These are phyloP conservation scores for Priceomyces melissophilus DNA, from an alignment of 805 yeast genomes.

Conservation along the genomic window DNA sequence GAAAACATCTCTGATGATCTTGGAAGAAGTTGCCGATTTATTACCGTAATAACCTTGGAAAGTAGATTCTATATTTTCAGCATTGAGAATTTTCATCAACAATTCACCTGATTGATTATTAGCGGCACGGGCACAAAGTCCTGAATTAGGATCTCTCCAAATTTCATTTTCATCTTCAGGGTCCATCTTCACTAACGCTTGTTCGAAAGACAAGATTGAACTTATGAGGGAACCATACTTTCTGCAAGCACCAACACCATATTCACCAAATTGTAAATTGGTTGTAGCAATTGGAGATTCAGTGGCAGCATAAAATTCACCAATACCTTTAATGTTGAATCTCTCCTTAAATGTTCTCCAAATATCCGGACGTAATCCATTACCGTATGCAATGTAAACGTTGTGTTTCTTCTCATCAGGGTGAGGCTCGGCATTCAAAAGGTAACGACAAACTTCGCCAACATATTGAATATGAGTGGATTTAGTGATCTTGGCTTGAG, in stretches of 20 bases:
- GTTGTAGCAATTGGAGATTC: conserved; percentile 90
- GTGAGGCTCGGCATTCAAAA: conserved; percentile 61
- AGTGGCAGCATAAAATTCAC: conserved; percentile 92
- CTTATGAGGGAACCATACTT: conserved; percentile 65
- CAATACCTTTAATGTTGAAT: conserved; percentile 70
- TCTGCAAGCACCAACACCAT: conserved; percentile 86
- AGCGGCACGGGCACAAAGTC: conserved; percentile 54
- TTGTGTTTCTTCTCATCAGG: conserved; percentile 63
- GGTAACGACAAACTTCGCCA: conserved; percentile 90
- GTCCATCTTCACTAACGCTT: conserved; percentile 68
- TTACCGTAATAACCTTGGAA: conserved; percentile 91
- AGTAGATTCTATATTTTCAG: conserved; percentile 62
- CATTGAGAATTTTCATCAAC: conserved; percentile 66
- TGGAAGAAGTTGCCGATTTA: conserved; percentile 71
- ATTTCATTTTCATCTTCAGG: conserved; percentile 72
- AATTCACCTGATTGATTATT: conserved; percentile 81
- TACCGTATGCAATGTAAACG: conserved; percentile 77
- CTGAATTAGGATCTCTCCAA: conserved; percentile 63
- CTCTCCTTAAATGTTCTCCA: conserved; percentile 79
- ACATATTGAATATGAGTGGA: conserved; percentile 90
- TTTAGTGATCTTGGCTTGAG: conserved; percentile 65
- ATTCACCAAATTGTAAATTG: conserved; percentile 69
- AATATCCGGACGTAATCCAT: conserved; percentile 85
- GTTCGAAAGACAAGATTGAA: conserved; percentile 49
- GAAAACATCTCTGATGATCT: conserved; percentile 70